Base-by-base conservation (phyloP, 305 asterid species). In the Fraxinus greggii region DNA sequence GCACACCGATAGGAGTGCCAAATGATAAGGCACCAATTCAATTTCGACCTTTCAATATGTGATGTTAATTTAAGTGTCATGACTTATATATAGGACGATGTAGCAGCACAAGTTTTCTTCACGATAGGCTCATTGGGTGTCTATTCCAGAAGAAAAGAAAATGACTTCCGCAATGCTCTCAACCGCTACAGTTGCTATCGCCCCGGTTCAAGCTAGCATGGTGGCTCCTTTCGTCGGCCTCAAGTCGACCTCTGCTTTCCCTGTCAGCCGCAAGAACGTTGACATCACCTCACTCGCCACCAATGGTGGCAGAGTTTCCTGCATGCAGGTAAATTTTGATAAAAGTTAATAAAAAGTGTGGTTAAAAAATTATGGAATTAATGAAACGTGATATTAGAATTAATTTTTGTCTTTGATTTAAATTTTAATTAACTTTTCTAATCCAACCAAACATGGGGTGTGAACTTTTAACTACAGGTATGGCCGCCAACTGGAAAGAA, bases 191-290 rank as follows among this genome's bases (percentile, higher is more conserved):
- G 74, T 73, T 48, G 59, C 59, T 81, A 77, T 85, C 77, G 21
- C 86, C 72, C 89, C 88, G 75, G 88, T 88, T 63, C 90, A 87
- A 74, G 89, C 91, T 79, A 79, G 63, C 87, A 84, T 87, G 91
- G 92, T 90, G 83, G 91, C 91, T 28, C 89, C 93, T 0, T 88
- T 86, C 87, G 80, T 83, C 61, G 93, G 91, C 0, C 88, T 88
- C 3, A 86, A 86, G 81, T 86, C 91, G 69, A 4, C 72, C 82
- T 70, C 85, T 81, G 84, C 88, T 32, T 87, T 88, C 87, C 93
- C 93, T n/a, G 1, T 78, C 80, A 79, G 85, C 83, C 87, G 85
- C 85, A 88, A 88, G 89, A 31, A 15, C 26, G 74, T 81, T 1
- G 89, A 87, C 78, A 83, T 86, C 85, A 88, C 93, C 86, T 45